Base-by-base conservation (phyloP, 169 alveolate species). In the Ichthyophthirius multifiliis region DNA sequence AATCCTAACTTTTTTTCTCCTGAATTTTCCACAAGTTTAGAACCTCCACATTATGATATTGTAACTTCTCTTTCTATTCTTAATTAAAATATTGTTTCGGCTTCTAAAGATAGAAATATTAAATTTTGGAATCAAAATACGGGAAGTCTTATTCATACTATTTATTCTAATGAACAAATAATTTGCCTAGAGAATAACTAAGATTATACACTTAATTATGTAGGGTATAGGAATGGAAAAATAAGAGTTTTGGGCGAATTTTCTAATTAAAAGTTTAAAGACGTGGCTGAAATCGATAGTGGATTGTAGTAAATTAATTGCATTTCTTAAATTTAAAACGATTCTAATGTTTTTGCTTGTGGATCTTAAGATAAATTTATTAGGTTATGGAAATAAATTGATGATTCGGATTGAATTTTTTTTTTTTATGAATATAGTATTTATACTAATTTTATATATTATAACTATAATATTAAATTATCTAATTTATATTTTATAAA, bases 41-140 rank as follows among this genome's bases (percentile, higher is more conserved):
- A 83, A 5, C 88, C 92, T 5, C 92, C 94, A 35, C 94, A 89
- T 79, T 78, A 75, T 16, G 92, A 85, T 78, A 75, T 82, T 6
- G 94, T 89, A 0, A 83, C 91, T n/a, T 82, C 92, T 16, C 27
- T 89, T 9, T 84, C 74, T 1, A 44, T 71, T 0, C 44, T 85
- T 3, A 32, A 37, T n/a, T 80, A 74, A 23, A 47, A 77, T 35
- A 30, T 89, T 0, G 84, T 89, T 1, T 65, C 87, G 55, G 92
- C 89, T 9, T 82, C 89, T 0, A 74, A 85, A 74, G 93, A 88
- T 47, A 76, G 82, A 37, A 74, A 23, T 30, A n/a, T 88, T 7
- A 84, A 84, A 48, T 15, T 34, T 10, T 88, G 90, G 89, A 75
- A 31, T 20, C 37, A 18, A 18, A 35, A 20, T 39, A 85, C 82